Conservation (phyloP, 2,329 filamentous ascomycete genomes). For the Diplocarpon mali region DNA sequence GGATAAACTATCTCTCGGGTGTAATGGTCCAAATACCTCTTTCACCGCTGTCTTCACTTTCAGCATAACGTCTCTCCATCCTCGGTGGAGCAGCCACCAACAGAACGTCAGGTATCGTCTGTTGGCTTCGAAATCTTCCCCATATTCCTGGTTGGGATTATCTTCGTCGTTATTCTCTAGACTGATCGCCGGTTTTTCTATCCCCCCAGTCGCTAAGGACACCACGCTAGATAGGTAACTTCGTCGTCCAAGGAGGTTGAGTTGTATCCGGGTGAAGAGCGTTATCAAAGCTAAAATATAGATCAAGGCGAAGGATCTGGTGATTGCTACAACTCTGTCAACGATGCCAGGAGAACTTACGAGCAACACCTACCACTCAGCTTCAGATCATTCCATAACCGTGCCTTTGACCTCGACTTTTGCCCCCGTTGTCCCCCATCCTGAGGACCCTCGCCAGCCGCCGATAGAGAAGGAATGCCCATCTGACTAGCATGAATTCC, state of each 20-base stretch:
- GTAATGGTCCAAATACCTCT: constrained; percentile 80
- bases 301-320: constrained; percentile 79
- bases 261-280: constrained; percentile 85
- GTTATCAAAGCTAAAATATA: constrained; percentile 86
- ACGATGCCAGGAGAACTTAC: neutral
- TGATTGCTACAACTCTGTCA: constrained; percentile 52
- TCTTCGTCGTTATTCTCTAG: constrained; percentile 92
- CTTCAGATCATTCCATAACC: constrained; percentile 95
- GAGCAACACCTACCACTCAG: constrained; percentile 62
- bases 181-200: constrained; percentile 65
- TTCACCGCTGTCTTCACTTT: constrained; percentile 78
- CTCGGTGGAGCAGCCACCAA: constrained; percentile 93
- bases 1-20: constrained; percentile 78
- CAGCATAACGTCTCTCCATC: constrained; percentile 72
- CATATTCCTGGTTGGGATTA: constrained; percentile 68
- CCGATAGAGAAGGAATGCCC: constrained; percentile 41
- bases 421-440: constrained; percentile 34
- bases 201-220: constrained; percentile 67
- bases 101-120: constrained; percentile 90
- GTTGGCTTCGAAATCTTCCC: constrained; percentile 93
- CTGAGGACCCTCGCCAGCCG: constrained; percentile 29
- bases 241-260: constrained; percentile 89
- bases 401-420: constrained; percentile 64
- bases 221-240: constrained; percentile 96
- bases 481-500: constrained; percentile 76